phyloP scores from a whole-genome alignment of 2,329 filamentous ascomycete genomes.

The Rhynchosporium secalis region DNA sequence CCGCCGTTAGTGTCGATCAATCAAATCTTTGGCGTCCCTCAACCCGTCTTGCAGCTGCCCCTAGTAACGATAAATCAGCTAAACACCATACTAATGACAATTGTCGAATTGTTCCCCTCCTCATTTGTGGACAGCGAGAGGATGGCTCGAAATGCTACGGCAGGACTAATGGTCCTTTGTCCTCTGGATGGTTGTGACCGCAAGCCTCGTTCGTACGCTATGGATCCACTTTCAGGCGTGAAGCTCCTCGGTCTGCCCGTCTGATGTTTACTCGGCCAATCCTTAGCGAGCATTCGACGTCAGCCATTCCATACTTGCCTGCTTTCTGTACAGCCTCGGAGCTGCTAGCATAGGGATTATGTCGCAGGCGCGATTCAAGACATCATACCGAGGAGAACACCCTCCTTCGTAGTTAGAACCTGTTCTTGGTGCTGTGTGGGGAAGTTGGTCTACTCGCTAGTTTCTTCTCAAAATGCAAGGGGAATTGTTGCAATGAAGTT shows the following conservation, averaged over 20 bases:
- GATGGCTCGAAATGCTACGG: background rate
- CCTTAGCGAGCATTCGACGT: conserved; percentile 1
- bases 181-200: background rate
- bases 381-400: background rate
- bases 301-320: background rate
- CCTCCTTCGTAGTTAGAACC: conserved; percentile 11
- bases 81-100: conserved; percentile 14
- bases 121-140: conserved; percentile 16
- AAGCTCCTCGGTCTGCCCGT: conserved; percentile 16
- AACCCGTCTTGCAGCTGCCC: conserved; percentile 4
- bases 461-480: background rate
- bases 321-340: background rate
- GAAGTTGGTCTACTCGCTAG: conserved; percentile 9
- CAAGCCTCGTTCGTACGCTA: background rate
- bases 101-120: background rate
- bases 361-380: background rate
- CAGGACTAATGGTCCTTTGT: background rate
- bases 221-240: conserved; percentile 8
- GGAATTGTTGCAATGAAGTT: background rate
- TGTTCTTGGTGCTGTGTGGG: conserved; percentile 8
- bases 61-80: background rate
- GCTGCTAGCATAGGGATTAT: conserved; percentile 1
- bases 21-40: conserved; percentile 7
- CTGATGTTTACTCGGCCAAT: conserved; percentile 11
- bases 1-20: conserved; percentile 17